Percentiles rank a stretch among this genome's conserved stretches.
These are phyloP conservation scores for Pelargonium citronellum DNA, from an alignment of 441 rosid genomes.

Conservation along the genomic window DNA sequence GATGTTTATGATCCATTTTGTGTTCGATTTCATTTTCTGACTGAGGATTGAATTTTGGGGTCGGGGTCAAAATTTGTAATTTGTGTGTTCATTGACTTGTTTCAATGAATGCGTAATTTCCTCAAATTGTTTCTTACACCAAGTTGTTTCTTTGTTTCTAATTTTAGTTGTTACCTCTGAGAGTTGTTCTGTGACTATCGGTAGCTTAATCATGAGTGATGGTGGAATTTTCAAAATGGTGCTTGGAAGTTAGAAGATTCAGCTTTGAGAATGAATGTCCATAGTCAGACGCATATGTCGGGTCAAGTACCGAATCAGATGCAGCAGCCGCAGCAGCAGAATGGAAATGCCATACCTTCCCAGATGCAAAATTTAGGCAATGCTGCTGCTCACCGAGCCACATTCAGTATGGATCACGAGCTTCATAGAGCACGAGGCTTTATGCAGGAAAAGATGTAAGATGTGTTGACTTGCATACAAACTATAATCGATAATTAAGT, in stretches of 20 bases:
- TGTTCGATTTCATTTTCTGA: neutral
- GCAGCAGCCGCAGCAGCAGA: constrained; percentile 55
- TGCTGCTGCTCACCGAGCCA: constrained; percentile 25
- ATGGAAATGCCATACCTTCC: constrained; percentile 55
- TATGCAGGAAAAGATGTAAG: constrained; percentile 71
- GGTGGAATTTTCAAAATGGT: neutral
- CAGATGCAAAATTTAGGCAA: constrained; percentile 62
- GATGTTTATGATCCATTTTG: neutral
- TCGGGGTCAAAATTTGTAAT: neutral
- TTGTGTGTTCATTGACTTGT: neutral
- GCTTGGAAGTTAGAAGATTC: constrained; percentile 17
- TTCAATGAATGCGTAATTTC: neutral
- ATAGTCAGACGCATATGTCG: constrained; percentile 52
- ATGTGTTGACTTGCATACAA: neutral
- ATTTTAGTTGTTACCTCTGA: neutral
- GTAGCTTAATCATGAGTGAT: neutral
- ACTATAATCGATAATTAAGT: constrained; percentile 3
- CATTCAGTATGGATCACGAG: constrained; percentile 34
- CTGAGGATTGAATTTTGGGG: neutral
- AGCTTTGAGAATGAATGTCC: constrained; percentile 60
- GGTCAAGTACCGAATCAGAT: constrained; percentile 74
- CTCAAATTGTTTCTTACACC: neutral
- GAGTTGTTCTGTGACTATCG: neutral
- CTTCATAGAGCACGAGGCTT: constrained; percentile 38
- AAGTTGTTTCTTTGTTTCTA: neutral